Conservation (phyloP, 768 basidiomycete species). For the Tricholoma sp. region DNA sequence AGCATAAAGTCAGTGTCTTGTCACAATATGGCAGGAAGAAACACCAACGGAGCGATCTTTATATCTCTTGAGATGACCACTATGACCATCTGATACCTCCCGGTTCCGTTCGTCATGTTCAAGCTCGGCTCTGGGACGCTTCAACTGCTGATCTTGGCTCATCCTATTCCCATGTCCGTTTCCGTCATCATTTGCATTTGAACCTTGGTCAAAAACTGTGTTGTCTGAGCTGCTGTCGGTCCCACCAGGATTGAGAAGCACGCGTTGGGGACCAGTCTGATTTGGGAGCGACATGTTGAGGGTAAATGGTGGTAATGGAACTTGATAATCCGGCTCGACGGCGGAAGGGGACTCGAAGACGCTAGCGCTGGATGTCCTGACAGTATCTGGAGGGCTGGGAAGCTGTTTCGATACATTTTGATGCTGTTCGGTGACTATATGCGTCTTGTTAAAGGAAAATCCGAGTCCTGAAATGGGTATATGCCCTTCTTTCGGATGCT, state of each 20-base stretch:
- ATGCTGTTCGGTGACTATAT: not conserved
- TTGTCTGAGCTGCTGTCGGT: not conserved
- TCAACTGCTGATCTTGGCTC: not conserved
- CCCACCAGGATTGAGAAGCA: slow-evolving; percentile 12
- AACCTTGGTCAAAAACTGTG: not conserved
- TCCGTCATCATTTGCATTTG: not conserved
- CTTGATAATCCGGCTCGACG: slow-evolving; percentile 1
- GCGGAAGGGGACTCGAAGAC: not conserved
- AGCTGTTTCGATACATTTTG: slow-evolving; percentile 6
- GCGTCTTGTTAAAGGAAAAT: slow-evolving; percentile 12
- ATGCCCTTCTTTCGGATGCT: slow-evolving; percentile 16
- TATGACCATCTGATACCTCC: slow-evolving; percentile 2
- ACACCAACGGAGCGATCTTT: slow-evolving; percentile 8
- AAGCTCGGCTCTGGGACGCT: slow-evolving; percentile 1
- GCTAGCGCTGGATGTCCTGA: slow-evolving; percentile 3
- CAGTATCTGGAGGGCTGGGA: slow-evolving; percentile 13
- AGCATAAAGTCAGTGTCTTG: not conserved
- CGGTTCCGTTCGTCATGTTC: slow-evolving; percentile 2
- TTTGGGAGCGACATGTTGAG: slow-evolving; percentile 11
- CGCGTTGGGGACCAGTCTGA: slow-evolving; percentile 15
- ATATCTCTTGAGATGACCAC: slow-evolving; percentile 3
- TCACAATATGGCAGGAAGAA: not conserved
- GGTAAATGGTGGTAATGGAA: slow-evolving; percentile 4
- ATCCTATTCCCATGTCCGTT: not conserved
- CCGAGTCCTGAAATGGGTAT: slow-evolving; percentile 10